Conservation (phyloP, 352 stramenopile genomes). For the Pythium guiyangense region DNA sequence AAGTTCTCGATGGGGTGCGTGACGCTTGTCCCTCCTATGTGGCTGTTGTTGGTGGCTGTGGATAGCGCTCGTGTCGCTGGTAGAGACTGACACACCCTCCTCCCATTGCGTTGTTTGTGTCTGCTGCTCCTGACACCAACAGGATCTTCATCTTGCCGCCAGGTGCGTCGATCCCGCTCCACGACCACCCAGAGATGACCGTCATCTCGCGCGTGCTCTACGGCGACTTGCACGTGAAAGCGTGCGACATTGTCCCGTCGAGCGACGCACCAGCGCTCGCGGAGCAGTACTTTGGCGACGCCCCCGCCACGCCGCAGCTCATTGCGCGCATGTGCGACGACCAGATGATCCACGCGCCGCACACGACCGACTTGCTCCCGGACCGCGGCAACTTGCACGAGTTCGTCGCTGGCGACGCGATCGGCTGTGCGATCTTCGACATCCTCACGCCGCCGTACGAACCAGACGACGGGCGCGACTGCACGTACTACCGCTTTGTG, state of each 20-base stretch:
- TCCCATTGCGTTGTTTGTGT: background rate
- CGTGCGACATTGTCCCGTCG: slow-evolving; percentile 47
- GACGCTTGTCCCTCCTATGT: too few relatives aligned
- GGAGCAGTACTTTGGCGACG: background rate
- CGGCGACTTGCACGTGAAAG: slow-evolving; percentile 53
- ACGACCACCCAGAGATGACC: slow-evolving; percentile 83
- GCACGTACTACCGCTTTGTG: slow-evolving; percentile 66
- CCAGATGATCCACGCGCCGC: slow-evolving; percentile 35
- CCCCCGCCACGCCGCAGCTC: slow-evolving; percentile 1
- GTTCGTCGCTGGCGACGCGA: slow-evolving; percentile 58
- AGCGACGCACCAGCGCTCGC: background rate
- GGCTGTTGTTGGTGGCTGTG: too few relatives aligned
- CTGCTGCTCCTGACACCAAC: background rate
- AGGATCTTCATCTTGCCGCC: slow-evolving; percentile 85
- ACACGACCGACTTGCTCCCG: slow-evolving; percentile 68
- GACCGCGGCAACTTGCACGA: slow-evolving; percentile 75
- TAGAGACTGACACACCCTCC: background rate
- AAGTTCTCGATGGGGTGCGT: slow-evolving; percentile 74
- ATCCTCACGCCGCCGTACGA: slow-evolving; percentile 86
- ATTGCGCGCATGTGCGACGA: slow-evolving; percentile 43
- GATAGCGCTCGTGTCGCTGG: too few relatives aligned
- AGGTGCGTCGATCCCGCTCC: slow-evolving; percentile 61
- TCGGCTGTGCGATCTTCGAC: slow-evolving; percentile 82
- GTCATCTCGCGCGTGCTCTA: slow-evolving; percentile 83
- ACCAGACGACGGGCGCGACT: slow-evolving; percentile 53